Conservation (phyloP, 495 filamentous ascomycete species). For the Rostrohypoxylon terebratum region DNA sequence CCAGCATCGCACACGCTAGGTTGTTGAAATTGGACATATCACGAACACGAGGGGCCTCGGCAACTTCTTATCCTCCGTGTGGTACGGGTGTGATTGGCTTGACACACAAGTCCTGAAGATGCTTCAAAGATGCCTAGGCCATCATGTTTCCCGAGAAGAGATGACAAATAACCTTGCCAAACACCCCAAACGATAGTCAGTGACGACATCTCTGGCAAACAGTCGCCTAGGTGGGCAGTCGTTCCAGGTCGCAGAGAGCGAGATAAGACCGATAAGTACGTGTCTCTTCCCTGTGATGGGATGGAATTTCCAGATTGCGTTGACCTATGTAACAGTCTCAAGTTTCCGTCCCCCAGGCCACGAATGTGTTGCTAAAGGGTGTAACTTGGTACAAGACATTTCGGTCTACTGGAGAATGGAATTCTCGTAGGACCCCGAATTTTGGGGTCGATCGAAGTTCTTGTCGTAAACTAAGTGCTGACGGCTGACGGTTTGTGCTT, state of each 20-base stretch:
- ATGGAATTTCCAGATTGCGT: constrained; percentile 11
- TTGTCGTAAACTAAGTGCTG: background rate
- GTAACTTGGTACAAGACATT: constrained; percentile 19
- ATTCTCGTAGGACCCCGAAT: constrained; percentile 3
- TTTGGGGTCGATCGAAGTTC: background rate
- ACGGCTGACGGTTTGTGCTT: background rate
- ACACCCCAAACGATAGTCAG: background rate
- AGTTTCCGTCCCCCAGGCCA: constrained; percentile 4
- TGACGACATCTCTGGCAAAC: background rate
- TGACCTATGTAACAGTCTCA: constrained; percentile 25
- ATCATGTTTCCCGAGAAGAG: background rate
- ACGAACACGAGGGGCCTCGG: constrained; percentile 17
- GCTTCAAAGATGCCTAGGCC: background rate
- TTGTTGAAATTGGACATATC: constrained; percentile 22
- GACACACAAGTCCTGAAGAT: background rate
- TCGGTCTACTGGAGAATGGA: constrained; percentile 6
- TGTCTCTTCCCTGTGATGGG: constrained; percentile 4
- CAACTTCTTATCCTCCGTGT: constrained; percentile 1
- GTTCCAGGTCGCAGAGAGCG: background rate
- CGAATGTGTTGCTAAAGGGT: background rate
- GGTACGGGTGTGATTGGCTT: background rate
- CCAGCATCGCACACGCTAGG: constrained; percentile 21
- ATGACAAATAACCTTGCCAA: background rate
- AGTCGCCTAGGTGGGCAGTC: background rate
- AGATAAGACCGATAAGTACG: background rate